Evolutionary conservation across 1,284 basidiomycete genomes (phyloP).

Genomic region (Trichosporon inkin): DNA sequence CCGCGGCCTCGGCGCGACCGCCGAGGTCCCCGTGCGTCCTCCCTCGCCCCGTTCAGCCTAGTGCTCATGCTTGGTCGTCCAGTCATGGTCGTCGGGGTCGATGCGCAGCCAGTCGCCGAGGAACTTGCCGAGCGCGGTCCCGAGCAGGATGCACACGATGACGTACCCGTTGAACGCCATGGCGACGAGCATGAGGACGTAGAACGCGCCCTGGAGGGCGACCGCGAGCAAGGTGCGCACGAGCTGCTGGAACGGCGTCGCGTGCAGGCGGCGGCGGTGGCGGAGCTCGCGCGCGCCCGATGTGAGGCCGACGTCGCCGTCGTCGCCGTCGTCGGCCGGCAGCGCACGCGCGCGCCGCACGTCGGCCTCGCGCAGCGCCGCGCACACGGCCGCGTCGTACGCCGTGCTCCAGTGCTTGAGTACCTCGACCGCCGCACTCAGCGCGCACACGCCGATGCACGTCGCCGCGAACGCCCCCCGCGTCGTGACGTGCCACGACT

Average conservation of each 20-base stretch:
- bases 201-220: slow-evolving; percentile 24
- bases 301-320: slow-evolving; percentile 12
- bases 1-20: too few relatives aligned
- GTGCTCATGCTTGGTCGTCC: background rate
- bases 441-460: slow-evolving; percentile 28
- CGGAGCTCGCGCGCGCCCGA: slow-evolving; percentile 19
- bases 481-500: slow-evolving; percentile 31
- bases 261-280: slow-evolving; percentile 12
- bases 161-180: slow-evolving; percentile 37
- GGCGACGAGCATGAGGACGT: slow-evolving; percentile 35
- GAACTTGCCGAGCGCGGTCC: slow-evolving; percentile 33
- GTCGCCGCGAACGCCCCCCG: slow-evolving; percentile 31
- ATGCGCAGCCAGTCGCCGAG: slow-evolving; percentile 33
- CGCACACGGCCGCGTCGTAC: slow-evolving; percentile 24
- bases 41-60: background rate
- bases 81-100: background rate
- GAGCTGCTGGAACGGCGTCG: slow-evolving; percentile 31
- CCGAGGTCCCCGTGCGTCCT: background rate
- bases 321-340: slow-evolving; percentile 1
- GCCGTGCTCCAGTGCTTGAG: slow-evolving; percentile 21
- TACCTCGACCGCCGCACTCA: slow-evolving; percentile 27
- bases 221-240: slow-evolving; percentile 27
- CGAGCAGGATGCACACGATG: slow-evolving; percentile 31
- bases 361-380: slow-evolving; percentile 2
- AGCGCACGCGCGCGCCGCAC: background rate